These are phyloP conservation scores for Aphanomyces euteiches DNA, from an alignment of 352 stramenopile species.

Conservation along the genomic window DNA sequence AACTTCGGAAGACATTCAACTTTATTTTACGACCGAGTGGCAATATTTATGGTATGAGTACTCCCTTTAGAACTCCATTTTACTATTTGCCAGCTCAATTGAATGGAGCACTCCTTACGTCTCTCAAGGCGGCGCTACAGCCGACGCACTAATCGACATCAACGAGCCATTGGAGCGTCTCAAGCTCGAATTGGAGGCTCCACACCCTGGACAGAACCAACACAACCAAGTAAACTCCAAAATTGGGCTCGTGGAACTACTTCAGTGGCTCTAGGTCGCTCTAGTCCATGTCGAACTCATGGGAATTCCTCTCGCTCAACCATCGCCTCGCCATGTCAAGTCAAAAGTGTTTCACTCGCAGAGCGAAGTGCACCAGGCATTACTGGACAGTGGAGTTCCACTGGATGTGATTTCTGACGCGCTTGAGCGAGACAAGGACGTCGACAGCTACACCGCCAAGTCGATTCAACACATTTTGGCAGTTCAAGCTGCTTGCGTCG, in stretches of 20 bases:
- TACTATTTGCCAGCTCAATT: slow-evolving; percentile 10
- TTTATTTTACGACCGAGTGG: slow-evolving; percentile 28
- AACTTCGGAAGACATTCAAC: background rate
- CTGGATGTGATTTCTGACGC: slow-evolving; percentile 10
- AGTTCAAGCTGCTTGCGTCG: slow-evolving; percentile 20
- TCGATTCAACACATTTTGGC: background rate
- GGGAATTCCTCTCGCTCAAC: background rate
- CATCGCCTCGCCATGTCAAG: too few species aligned
- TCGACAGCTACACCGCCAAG: slow-evolving; percentile 28
- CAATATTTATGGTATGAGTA: slow-evolving; percentile 5
- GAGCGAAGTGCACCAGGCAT: slow-evolving; percentile 2
- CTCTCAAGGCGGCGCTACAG: too few species aligned
- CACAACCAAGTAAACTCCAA: slow-evolving; percentile 16
- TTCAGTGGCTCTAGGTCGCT: slow-evolving; percentile 21
- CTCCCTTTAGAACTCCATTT: too few species aligned
- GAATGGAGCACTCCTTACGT: background rate
- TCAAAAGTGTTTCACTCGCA: background rate
- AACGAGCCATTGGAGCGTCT: slow-evolving; percentile 24
- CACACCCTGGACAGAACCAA: background rate
- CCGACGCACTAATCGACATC: slow-evolving; percentile 16
- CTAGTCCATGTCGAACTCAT: slow-evolving; percentile 22
- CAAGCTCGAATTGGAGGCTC: slow-evolving; percentile 23
- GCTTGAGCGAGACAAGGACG: background rate
- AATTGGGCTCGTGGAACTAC: background rate
- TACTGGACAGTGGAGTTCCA: slow-evolving; percentile 22